A percentile compares a stretch with the other conserved stretches of the same genome.
Evolutionary conservation across 768 basidiomycete genomes (phyloP).

Genomic region (Fomitopsis serialis): DNA sequence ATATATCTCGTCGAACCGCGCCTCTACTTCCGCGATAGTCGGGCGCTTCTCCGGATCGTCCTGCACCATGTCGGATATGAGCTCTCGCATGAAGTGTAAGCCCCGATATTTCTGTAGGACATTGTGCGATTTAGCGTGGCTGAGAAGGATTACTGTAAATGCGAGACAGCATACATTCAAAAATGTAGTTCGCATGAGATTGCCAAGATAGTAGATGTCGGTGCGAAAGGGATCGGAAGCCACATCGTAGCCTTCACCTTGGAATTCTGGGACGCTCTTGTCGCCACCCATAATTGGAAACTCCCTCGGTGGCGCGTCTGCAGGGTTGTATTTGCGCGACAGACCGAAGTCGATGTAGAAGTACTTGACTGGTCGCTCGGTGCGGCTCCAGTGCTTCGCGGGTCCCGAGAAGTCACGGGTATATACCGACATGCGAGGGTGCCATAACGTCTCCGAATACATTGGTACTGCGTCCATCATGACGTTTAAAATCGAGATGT

Average conservation of each 20-base stretch:
- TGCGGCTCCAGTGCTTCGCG: slow-evolving; percentile 25
- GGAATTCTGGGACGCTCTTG: slow-evolving; percentile 31
- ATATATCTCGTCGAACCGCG: slow-evolving; percentile 22
- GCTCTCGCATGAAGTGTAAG: slow-evolving; percentile 26
- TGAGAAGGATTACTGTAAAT: background rate
- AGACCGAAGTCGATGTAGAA: slow-evolving; percentile 34
- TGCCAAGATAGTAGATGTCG: slow-evolving; percentile 18
- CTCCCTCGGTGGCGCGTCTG: slow-evolving; percentile 21
- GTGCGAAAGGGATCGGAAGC: slow-evolving; percentile 16
- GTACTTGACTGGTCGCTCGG: slow-evolving; percentile 25
- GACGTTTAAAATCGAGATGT: slow-evolving; percentile 11
- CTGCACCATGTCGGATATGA: slow-evolving; percentile 28
- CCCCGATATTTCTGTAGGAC: slow-evolving; percentile 14
- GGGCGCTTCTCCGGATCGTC: slow-evolving; percentile 28
- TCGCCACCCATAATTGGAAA: slow-evolving; percentile 35
- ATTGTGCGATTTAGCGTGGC: no score
- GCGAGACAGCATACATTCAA: slow-evolving; percentile 9
- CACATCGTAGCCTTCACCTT: slow-evolving; percentile 15
- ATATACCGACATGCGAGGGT: slow-evolving; percentile 13
- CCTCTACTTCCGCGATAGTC: slow-evolving; percentile 23
- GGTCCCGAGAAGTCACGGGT: slow-evolving; percentile 16
- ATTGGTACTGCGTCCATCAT: slow-evolving; percentile 12
- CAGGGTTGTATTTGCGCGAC: slow-evolving; percentile 25
- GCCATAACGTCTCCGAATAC: slow-evolving; percentile 1
- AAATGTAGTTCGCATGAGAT: slow-evolving; percentile 13